phyloP scores from a whole-genome alignment of 2,329 filamentous ascomycete genomes.

The Colletotrichum abscissum region DNA sequence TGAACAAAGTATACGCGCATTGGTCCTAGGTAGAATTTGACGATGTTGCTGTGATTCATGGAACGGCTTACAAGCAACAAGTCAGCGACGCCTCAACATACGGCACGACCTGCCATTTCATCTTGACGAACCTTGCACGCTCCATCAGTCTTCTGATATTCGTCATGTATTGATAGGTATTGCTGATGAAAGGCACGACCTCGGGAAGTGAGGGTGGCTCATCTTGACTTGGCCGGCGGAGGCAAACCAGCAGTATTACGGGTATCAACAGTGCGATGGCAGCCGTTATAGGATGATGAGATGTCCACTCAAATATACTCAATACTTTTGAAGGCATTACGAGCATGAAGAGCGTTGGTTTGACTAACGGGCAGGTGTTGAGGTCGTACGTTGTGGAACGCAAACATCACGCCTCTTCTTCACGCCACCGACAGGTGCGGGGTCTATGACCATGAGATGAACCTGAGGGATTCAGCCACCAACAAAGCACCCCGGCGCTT shows the following conservation, averaged over 20 bases:
- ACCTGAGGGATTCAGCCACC: neutral
- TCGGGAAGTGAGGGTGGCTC: slow-evolving; percentile 29
- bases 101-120: no score
- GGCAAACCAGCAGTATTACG: neutral
- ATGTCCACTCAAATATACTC: neutral
- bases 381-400: neutral
- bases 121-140: slow-evolving; percentile 19
- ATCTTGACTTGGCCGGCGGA: neutral
- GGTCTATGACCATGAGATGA: neutral
- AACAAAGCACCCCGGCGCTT: neutral
- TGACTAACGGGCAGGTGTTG: neutral
- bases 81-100: neutral
- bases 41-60: slow-evolving; percentile 19
- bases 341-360: neutral
- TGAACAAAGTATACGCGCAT: slow-evolving; percentile 34
- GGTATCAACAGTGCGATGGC: neutral
- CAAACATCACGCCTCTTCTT: neutral
- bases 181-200: slow-evolving; percentile 36
- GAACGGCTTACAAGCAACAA: neutral
- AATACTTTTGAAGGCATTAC: neutral
- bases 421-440: neutral
- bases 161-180: slow-evolving; percentile 36
- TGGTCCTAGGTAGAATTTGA: slow-evolving; percentile 31
- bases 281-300: neutral
- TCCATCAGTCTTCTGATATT: slow-evolving; percentile 29